Evolutionary conservation across 2,329 filamentous ascomycete genomes (phyloP).

Genomic region (Pyrenophora teres): DNA sequence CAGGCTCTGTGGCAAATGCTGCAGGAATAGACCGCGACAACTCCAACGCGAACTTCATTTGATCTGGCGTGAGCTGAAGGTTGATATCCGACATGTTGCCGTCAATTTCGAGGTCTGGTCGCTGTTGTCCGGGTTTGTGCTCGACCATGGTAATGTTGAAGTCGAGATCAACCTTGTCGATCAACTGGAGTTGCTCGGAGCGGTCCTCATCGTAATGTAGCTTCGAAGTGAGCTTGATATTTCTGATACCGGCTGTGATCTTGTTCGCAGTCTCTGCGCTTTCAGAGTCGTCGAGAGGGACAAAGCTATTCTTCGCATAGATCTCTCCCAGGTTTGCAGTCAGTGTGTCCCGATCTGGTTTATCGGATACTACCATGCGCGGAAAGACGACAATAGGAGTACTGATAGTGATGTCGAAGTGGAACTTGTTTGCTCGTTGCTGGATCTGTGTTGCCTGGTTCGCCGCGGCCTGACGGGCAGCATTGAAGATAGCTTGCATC

Average conservation of each 20-base stretch:
- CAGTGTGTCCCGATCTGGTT: slow-evolving; percentile 75
- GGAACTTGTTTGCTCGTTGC: slow-evolving; percentile 85
- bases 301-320: slow-evolving; percentile 92
- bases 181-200: slow-evolving; percentile 89
- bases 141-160: slow-evolving; percentile 93
- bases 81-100: slow-evolving; percentile 94
- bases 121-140: slow-evolving; percentile 74
- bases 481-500: slow-evolving; percentile 99
- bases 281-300: slow-evolving; percentile 77
- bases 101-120: slow-evolving; percentile 89
- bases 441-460: slow-evolving; percentile 93
- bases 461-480: slow-evolving; percentile 89
- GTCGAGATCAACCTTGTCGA: slow-evolving; percentile 92
- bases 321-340: slow-evolving; percentile 97
- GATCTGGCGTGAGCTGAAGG: slow-evolving; percentile 83
- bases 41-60: slow-evolving; percentile 86
- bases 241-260: slow-evolving; percentile 86
- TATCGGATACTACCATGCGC: slow-evolving; percentile 71
- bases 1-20: slow-evolving; percentile 77
- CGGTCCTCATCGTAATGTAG: slow-evolving; percentile 76
- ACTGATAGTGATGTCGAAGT: slow-evolving; percentile 90
- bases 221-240: slow-evolving; percentile 86
- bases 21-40: slow-evolving; percentile 85
- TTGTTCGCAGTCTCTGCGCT: slow-evolving; percentile 81
- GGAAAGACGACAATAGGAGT: slow-evolving; percentile 98